A percentile compares a stretch with the other conserved stretches of the same genome.
phyloP scores from a whole-genome alignment of 371 early-diverging fungal species.

The Mucor piriformis region DNA sequence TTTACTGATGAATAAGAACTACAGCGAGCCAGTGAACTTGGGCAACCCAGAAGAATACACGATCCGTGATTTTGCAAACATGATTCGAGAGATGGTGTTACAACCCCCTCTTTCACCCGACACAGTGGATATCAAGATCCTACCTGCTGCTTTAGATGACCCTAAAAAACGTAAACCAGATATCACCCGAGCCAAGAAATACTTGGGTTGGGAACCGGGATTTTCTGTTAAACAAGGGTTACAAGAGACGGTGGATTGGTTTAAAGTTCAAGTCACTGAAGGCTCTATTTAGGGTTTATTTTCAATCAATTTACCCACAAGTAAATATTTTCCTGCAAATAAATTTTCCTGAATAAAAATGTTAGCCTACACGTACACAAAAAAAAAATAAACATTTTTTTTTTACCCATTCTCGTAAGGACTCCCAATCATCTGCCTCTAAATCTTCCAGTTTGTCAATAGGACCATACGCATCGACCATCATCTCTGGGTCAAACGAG shows the following conservation, averaged over 20 bases:
- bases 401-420: constrained; percentile 73
- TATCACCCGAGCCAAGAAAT: constrained; percentile 69
- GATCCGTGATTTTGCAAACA: constrained; percentile 79
- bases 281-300: constrained; percentile 33
- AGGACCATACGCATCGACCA: constrained; percentile 70
- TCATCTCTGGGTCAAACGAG: constrained; percentile 84
- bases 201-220: constrained; percentile 77
- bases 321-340: constrained; percentile 23
- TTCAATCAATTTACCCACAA: constrained; percentile 28
- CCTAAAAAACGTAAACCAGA: constrained; percentile 84
- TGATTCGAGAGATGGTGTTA: constrained; percentile 72
- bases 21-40: constrained; percentile 78
- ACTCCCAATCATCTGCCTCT: constrained; percentile 71
- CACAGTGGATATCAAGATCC: constrained; percentile 63
- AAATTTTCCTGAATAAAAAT: constrained; percentile 10
- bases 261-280: constrained; percentile 52
- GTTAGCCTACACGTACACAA: not conserved
- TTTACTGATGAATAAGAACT: constrained; percentile 75
- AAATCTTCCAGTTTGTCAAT: constrained; percentile 85
- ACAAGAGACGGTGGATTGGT: constrained; percentile 86
- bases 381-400: not conserved
- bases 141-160: constrained; percentile 79
- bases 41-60: constrained; percentile 91
- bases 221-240: constrained; percentile 81
- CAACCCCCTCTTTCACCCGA: constrained; percentile 33